Evolutionary conservation across 352 stramenopile genomes (phyloP).

Genomic region (Pythium sukuiense): DNA sequence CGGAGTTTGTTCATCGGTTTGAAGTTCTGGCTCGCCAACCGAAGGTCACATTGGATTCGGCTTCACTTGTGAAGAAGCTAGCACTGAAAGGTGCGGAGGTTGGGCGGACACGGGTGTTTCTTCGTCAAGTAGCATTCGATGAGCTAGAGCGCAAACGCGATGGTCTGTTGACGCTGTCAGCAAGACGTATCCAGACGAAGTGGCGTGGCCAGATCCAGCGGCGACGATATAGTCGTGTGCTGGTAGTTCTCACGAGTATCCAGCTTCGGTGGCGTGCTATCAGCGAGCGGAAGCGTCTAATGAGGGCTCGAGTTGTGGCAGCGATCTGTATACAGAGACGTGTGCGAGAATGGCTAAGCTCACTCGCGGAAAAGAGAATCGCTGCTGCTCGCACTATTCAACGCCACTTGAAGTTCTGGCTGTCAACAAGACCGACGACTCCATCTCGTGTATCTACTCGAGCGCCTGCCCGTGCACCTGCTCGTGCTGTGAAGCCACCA

Average conservation of each 20-base stretch:
- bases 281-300: slow-evolving; percentile 40
- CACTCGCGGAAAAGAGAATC: background rate
- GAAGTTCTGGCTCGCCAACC: slow-evolving; percentile 27
- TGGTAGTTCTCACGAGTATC: slow-evolving; percentile 41
- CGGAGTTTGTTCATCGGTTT: slow-evolving; percentile 67
- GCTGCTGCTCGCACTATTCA: slow-evolving; percentile 20
- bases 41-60: slow-evolving; percentile 19
- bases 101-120: slow-evolving; percentile 71
- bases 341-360: slow-evolving; percentile 35
- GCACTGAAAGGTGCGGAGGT: slow-evolving; percentile 50
- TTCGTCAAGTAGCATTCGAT: slow-evolving; percentile 65
- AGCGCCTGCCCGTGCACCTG: too few relatives aligned
- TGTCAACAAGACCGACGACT: background rate
- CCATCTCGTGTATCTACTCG: background rate
- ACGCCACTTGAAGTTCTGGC: slow-evolving; percentile 10
- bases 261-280: slow-evolving; percentile 63
- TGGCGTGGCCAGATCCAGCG: slow-evolving; percentile 43
- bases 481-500: background rate
- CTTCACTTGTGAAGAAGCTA: slow-evolving; percentile 37
- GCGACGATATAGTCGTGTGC: slow-evolving; percentile 32
- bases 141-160: slow-evolving; percentile 56
- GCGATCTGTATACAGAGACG: slow-evolving; percentile 38
- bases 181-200: slow-evolving; percentile 46
- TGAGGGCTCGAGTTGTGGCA: slow-evolving; percentile 34
- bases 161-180: slow-evolving; percentile 27